Evolutionary conservation across 2,329 filamentous ascomycete species (phyloP).

Genomic region (Fusarium xylarioides): DNA sequence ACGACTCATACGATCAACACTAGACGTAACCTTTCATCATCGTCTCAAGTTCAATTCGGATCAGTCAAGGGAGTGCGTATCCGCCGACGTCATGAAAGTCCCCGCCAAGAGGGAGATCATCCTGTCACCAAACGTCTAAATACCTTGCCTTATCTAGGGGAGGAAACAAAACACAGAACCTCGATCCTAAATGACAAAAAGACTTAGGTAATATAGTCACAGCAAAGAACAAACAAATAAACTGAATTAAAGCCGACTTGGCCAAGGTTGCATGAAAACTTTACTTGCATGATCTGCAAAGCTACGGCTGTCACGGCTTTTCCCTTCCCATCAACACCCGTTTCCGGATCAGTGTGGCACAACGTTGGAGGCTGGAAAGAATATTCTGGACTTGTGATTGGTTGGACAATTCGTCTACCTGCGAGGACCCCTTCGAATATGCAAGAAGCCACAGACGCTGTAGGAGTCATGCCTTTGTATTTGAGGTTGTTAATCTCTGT

Average conservation of each 20-base stretch:
- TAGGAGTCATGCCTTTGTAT: background rate
- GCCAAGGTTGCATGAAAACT: background rate
- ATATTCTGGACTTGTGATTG: constrained; percentile 20
- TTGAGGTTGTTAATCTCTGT: background rate
- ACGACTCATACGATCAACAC: constrained; percentile 2
- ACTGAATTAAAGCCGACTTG: background rate
- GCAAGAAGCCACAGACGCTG: constrained; percentile 1
- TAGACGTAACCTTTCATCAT: constrained; percentile 9
- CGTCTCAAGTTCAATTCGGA: background rate
- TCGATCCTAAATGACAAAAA: no score
- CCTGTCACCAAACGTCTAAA: background rate
- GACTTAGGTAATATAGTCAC: no score
- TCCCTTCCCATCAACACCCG: constrained; percentile 9
- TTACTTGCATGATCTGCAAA: constrained; percentile 11
- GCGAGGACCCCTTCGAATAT: background rate
- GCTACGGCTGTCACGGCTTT: constrained; percentile 23
- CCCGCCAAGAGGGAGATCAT: background rate
- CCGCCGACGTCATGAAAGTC: constrained; percentile 30
- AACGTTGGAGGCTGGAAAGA: constrained; percentile 17
- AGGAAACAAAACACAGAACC: no score
- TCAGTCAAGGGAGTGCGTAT: background rate
- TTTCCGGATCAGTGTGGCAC: constrained; percentile 13
- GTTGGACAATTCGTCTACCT: constrained; percentile 17
- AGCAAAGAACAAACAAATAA: background rate
- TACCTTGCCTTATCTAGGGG: background rate